A percentile compares a stretch with the other conserved stretches of the same genome.
Conservation (phyloP, 148 eudicot species). For the Linanthus parryae region DNA sequence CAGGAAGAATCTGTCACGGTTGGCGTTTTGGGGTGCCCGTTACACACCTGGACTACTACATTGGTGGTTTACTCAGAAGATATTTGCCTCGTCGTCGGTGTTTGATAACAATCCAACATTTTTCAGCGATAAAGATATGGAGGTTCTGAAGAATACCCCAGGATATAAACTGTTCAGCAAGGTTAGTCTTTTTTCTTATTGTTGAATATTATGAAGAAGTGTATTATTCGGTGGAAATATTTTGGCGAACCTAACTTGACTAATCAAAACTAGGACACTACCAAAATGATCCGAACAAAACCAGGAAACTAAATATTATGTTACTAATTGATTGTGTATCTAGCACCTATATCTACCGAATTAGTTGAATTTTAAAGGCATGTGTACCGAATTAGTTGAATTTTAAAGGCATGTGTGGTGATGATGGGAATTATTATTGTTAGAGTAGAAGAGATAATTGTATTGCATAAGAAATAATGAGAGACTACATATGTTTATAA, state of each 20-base stretch:
- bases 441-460: too few species aligned
- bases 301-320: not conserved
- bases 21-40: constrained; percentile 28
- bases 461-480: too few species aligned
- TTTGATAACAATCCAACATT: constrained; percentile 57
- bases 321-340: too few species aligned
- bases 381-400: not conserved
- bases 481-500: too few species aligned
- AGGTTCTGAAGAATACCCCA: constrained; percentile 53
- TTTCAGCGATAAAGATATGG: constrained; percentile 48
- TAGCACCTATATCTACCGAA: not conserved
- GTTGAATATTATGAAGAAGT: not conserved
- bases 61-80: constrained; percentile 70
- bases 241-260: not conserved
- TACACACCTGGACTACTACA: constrained; percentile 45
- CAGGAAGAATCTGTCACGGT: constrained; percentile 42
- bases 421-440: too few species aligned
- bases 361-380: too few species aligned
- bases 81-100: constrained; percentile 40
- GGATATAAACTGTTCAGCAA: constrained; percentile 53
- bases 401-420: too few species aligned
- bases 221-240: not conserved
- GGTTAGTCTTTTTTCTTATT: constrained; percentile 24
- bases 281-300: too few species aligned
- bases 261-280: not conserved